phyloP scores from a whole-genome alignment of 345 rosid species.

The Corymbia maculata region DNA sequence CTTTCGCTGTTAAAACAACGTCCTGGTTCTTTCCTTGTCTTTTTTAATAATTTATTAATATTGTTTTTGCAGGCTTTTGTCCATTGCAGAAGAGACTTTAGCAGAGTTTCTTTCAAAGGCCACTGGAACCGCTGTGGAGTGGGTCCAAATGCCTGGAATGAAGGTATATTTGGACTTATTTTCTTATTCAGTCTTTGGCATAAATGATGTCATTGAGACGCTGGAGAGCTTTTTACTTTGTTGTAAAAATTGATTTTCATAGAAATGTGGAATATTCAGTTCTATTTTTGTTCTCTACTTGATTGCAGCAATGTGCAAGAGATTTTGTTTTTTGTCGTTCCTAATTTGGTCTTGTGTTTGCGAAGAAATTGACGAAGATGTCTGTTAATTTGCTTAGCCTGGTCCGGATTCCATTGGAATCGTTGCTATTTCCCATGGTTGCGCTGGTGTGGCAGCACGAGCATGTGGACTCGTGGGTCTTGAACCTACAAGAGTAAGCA shows the following conservation, averaged over 20 bases:
- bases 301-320: not conserved
- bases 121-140: slow-evolving; percentile 99
- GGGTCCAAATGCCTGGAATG: slow-evolving; percentile 99
- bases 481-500: slow-evolving; percentile 94
- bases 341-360: not conserved
- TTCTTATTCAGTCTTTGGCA: not conserved
- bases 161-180: slow-evolving; percentile 43
- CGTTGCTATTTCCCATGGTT: slow-evolving; percentile 99
- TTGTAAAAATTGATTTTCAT: not conserved
- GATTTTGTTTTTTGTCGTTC: not conserved
- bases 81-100: slow-evolving; percentile 99
- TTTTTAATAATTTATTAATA: not conserved
- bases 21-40: not conserved
- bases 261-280: not conserved
- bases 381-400: slow-evolving; percentile 51
- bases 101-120: slow-evolving; percentile 99
- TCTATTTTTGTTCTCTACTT: not conserved
- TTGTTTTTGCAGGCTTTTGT: slow-evolving; percentile 69
- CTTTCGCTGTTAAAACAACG: not conserved
- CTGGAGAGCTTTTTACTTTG: not conserved
- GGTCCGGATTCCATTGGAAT: slow-evolving; percentile 99
- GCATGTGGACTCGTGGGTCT: slow-evolving; percentile 99
- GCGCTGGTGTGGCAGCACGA: slow-evolving; percentile 99
- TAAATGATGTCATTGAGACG: not conserved
- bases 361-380: not conserved